These are phyloP conservation scores for Stemphylium vesicarium DNA, from an alignment of 2,329 filamentous ascomycete genomes.

Conservation along the genomic window DNA sequence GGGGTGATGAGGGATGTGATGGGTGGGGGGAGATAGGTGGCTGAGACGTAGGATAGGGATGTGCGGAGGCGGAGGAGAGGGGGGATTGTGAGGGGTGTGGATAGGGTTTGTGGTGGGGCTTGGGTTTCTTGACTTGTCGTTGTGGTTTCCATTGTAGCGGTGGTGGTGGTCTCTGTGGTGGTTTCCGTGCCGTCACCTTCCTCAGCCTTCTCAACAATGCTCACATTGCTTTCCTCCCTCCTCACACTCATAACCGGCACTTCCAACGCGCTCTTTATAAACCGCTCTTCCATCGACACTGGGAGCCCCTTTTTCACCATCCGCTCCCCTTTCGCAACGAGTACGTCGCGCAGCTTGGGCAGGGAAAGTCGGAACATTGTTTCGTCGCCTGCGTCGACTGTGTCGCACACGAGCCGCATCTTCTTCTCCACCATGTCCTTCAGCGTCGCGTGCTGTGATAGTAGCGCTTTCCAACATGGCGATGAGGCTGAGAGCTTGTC, in stretches of 20 bases:
- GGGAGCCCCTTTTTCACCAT: constrained; percentile 74
- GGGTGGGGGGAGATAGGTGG: constrained; percentile 61
- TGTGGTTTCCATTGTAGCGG: no score
- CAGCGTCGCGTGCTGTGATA: constrained; percentile 52
- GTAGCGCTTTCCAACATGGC: constrained; percentile 65
- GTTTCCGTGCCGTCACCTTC: constrained; percentile 3
- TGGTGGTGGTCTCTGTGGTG: no score
- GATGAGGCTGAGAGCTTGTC: constrained; percentile 64
- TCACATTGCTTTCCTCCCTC: constrained; percentile 58
- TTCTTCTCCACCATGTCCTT: constrained; percentile 64
- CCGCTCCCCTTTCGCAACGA: constrained; percentile 73
- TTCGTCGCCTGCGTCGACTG: constrained; percentile 81
- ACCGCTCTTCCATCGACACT: constrained; percentile 81
- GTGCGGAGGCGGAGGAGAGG: constrained; percentile 69
- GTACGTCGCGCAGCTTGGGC: constrained; percentile 68
- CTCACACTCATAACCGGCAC: constrained; percentile 74
- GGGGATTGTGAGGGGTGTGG: constrained; percentile 55
- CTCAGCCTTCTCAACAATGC: constrained; percentile 30
- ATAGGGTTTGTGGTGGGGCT: constrained; percentile 23
- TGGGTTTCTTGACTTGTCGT: constrained; percentile 29
- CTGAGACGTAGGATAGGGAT: constrained; percentile 69
- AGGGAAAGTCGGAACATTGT: constrained; percentile 82
- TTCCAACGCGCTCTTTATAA: constrained; percentile 77
- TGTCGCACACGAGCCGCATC: constrained; percentile 77
- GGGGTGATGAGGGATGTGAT: constrained; percentile 53